Percentiles rank a stretch among this genome's conserved stretches.
Evolutionary conservation across 441 rosid species (phyloP).

Genomic region (Adansonia grandidieri): DNA sequence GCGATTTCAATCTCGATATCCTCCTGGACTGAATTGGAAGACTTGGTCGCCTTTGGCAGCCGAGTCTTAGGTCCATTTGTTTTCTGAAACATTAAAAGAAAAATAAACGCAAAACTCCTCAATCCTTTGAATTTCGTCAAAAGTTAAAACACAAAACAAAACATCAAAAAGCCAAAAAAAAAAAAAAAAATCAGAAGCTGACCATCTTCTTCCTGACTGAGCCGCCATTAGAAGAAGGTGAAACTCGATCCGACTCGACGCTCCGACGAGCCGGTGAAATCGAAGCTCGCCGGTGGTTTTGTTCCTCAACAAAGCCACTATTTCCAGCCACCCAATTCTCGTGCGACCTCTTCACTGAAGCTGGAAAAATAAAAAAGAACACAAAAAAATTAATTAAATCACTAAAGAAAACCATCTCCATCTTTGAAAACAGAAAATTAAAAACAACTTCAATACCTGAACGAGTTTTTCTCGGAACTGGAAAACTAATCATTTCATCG

Average conservation of each 20-base stretch:
- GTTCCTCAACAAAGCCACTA: constrained; percentile 41
- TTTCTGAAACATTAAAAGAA: constrained; percentile 35
- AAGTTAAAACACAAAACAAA: not conserved
- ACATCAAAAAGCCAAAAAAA: not conserved
- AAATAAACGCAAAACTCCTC: not conserved
- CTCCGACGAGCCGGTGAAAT: constrained; percentile 43
- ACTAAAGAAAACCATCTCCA: not conserved
- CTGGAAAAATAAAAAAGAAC: constrained; percentile 29
- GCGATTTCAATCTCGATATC: constrained; percentile 73
- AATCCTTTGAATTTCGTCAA: not conserved
- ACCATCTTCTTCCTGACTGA: constrained; percentile 49
- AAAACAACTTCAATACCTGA: constrained; percentile 36
- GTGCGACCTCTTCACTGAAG: constrained; percentile 50
- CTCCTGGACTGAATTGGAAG: constrained; percentile 47
- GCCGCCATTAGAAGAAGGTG: constrained; percentile 36
- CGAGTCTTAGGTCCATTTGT: constrained; percentile 47
- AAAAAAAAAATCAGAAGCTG: not conserved
- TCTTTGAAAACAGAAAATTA: not conserved
- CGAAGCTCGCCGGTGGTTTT: constrained; percentile 34
- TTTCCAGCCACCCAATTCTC: constrained; percentile 41
- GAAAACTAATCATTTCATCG: constrained; percentile 47
- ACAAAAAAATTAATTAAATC: not conserved
- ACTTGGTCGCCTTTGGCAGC: constrained; percentile 43
- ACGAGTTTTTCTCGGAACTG: constrained; percentile 56
- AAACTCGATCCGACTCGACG: constrained; percentile 38